Conservation (phyloP, 2,329 filamentous ascomycete genomes). For the Claviceps digitariae region DNA sequence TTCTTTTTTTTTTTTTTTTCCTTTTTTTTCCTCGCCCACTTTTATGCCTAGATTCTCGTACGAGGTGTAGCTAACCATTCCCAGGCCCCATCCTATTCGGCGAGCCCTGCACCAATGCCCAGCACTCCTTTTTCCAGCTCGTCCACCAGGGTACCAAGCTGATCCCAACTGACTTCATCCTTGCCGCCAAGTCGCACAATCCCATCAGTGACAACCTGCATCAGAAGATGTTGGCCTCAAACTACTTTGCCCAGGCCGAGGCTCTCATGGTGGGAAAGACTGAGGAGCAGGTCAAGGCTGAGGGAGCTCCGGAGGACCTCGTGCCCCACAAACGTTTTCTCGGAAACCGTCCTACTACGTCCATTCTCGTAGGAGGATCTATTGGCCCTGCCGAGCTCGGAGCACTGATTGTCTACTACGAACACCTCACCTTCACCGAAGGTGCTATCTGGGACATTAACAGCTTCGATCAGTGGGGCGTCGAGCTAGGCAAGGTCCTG, state of each 20-base stretch:
- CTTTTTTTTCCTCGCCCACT: neutral
- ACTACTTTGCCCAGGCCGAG: constrained; percentile 83
- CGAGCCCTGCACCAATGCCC: constrained; percentile 96
- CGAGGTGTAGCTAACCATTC: neutral
- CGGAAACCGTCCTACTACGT: constrained; percentile 92
- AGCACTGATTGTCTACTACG: constrained; percentile 95
- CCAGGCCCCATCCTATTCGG: constrained; percentile 79
- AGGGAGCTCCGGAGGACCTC: constrained; percentile 59
- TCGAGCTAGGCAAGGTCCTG: constrained; percentile 91
- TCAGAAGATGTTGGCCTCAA: constrained; percentile 90
- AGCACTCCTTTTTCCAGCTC: constrained; percentile 99
- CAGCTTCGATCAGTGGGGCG: constrained; percentile 98
- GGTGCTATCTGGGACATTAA: constrained; percentile 99
- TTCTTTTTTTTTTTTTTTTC: too few relatives aligned
- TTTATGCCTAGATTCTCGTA: neutral
- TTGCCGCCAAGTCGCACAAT: constrained; percentile 95
- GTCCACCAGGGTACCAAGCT: constrained; percentile 98
- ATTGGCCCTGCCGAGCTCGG: constrained; percentile 91
- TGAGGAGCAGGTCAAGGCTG: constrained; percentile 62
- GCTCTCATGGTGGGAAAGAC: constrained; percentile 87
- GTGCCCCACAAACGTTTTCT: constrained; percentile 99
- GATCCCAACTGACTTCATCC: constrained; percentile 95
- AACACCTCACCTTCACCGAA: constrained; percentile 96
- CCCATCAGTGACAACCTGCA: constrained; percentile 83
- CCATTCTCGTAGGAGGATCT: constrained; percentile 75